These are phyloP conservation scores for Diaporthe ampelina DNA, from an alignment of 2,329 filamentous ascomycete genomes.

Conservation along the genomic window DNA sequence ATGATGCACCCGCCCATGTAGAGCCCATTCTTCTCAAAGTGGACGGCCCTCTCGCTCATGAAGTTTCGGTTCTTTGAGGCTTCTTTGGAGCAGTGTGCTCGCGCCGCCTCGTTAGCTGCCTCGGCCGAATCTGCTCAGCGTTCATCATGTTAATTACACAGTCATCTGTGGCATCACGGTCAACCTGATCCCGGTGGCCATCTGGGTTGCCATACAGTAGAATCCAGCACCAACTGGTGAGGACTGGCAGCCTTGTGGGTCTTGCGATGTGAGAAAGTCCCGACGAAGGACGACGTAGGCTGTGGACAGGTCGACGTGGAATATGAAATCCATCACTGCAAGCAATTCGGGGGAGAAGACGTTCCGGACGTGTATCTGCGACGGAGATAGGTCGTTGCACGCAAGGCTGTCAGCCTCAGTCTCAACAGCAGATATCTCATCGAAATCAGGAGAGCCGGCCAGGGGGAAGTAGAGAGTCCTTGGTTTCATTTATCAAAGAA, in stretches of 20 bases:
- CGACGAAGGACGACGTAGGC: conserved; percentile 38
- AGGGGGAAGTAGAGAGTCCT: background rate
- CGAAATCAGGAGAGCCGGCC: conserved; percentile 54
- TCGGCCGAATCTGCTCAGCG: conserved; percentile 31
- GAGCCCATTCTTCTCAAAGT: conserved; percentile 37
- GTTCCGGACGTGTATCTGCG: background rate
- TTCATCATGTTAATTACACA: background rate
- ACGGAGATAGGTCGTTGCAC: background rate
- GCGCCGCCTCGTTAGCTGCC: conserved; percentile 38
- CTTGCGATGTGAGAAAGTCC: conserved; percentile 30
- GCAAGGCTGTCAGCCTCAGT: conserved; percentile 6
- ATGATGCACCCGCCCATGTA: conserved; percentile 37
- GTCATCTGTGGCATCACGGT: too few relatives aligned
- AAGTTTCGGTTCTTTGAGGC: conserved; percentile 22
- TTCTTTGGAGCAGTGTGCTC: conserved; percentile 36
- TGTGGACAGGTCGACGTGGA: conserved; percentile 41
- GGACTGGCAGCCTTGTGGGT: conserved; percentile 26
- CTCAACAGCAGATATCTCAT: conserved; percentile 22
- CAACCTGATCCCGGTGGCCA: too few relatives aligned
- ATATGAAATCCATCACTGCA: conserved; percentile 40
- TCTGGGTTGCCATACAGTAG: conserved; percentile 23
- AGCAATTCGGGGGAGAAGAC: background rate
- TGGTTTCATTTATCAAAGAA: background rate
- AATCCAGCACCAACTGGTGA: conserved; percentile 32
- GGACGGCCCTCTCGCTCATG: conserved; percentile 27